Evolutionary conservation across 208 protist genomes (phyloP).

Genomic region (Trypanosoma boissoni): DNA sequence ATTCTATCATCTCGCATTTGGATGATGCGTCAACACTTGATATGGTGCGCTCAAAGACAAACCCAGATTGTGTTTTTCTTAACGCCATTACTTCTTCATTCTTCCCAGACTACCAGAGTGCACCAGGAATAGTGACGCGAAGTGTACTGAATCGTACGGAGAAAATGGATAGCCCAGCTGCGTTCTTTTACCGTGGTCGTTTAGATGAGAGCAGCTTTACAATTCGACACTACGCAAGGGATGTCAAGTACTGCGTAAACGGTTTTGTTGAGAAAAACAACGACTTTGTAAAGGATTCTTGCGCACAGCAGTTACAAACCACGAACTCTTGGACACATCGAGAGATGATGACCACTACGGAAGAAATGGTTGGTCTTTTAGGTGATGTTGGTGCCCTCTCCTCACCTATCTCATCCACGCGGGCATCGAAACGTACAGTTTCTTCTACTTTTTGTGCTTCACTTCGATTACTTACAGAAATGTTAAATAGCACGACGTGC

Average conservation of each 20-base stretch:
- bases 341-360: constrained; percentile 15
- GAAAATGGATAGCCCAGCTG: constrained; percentile 7
- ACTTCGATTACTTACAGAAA: constrained; percentile 21
- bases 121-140: constrained; percentile 6
- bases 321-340: constrained; percentile 14
- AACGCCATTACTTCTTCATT: constrained; percentile 24
- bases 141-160: constrained; percentile 14
- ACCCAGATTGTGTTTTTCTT: constrained; percentile 31
- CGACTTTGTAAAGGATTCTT: constrained; percentile 35
- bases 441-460: constrained; percentile 16
- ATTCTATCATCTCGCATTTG: constrained; percentile 62
- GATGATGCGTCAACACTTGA: constrained; percentile 75
- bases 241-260: constrained; percentile 36
- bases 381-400: constrained; percentile 1
- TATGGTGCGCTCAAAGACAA: constrained; percentile 30
- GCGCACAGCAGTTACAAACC: constrained; percentile 3
- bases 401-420: not conserved
- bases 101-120: constrained; percentile 21
- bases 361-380: constrained; percentile 18
- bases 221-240: constrained; percentile 45
- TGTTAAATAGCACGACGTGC: constrained; percentile 26
- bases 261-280: constrained; percentile 54
- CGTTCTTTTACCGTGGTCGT: constrained; percentile 12
- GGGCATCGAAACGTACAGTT: constrained; percentile 15
- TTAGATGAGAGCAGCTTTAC: constrained; percentile 29